A percentile compares a stretch with the other conserved stretches of the same genome.
Evolutionary conservation across 805 yeast species (phyloP).

Genomic region (Candida cerambycidarum): DNA sequence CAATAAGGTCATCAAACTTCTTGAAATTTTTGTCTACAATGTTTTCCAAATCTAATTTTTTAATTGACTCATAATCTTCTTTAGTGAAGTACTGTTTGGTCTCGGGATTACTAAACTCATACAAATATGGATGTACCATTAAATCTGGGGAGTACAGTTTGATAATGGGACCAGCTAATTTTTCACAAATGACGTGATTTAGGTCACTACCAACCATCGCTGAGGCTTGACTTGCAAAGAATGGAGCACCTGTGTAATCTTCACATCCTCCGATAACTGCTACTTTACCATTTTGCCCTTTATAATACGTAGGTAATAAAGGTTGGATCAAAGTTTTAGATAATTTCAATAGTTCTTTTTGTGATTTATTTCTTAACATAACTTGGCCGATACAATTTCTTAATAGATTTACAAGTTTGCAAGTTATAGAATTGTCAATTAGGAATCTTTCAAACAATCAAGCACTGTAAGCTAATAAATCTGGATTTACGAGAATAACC

Average conservation of each 20-base stretch:
- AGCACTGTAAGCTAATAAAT: too few relatives aligned
- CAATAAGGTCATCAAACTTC: constrained; percentile 32
- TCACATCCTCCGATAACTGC: constrained; percentile 92
- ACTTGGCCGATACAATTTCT: too few relatives aligned
- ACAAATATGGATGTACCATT: constrained; percentile 93
- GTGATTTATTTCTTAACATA: constrained; percentile 29
- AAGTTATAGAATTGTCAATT: too few relatives aligned
- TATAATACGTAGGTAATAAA: constrained; percentile 65
- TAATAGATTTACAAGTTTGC: too few relatives aligned
- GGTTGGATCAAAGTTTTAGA: constrained; percentile 73
- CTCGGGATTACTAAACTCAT: constrained; percentile 43
- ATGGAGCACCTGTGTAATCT: constrained; percentile 97
- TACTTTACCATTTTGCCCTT: constrained; percentile 89
- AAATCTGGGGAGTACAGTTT: constrained; percentile 88
- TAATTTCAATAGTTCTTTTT: constrained; percentile 47
- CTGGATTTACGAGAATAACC: background rate
- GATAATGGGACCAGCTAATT: constrained; percentile 73
- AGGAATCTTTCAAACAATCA: too few relatives aligned
- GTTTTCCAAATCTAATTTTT: constrained; percentile 20
- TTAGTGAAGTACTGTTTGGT: constrained; percentile 18
- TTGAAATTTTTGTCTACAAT: constrained; percentile 21
- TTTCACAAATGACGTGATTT: constrained; percentile 86
- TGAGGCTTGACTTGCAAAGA: constrained; percentile 81
- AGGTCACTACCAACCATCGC: constrained; percentile 85
- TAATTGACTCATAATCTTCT: constrained; percentile 19